These are phyloP conservation scores for Ampelomyces quisqualis DNA, from an alignment of 2,329 filamentous ascomycete species.

Conservation along the genomic window DNA sequence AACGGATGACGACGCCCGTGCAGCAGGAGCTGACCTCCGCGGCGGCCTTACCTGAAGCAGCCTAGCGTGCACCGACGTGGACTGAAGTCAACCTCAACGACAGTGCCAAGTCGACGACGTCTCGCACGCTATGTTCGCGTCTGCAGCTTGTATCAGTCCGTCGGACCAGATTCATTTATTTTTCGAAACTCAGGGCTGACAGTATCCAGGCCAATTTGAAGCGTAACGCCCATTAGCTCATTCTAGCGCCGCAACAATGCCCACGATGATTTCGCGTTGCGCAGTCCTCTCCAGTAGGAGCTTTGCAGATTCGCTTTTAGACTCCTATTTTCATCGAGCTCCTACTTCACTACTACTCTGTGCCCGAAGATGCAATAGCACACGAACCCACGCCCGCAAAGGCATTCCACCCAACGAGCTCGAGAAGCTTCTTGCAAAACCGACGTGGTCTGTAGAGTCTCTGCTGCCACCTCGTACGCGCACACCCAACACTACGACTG, in stretches of 20 bases:
- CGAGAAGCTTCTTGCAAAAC: constrained; percentile 59
- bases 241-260: no score
- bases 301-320: constrained; percentile 2
- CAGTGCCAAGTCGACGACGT: constrained; percentile 13
- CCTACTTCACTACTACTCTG: not conserved
- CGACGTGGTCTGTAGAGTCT: constrained; percentile 80
- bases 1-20: constrained; percentile 39
- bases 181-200: no score
- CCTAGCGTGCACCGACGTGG: constrained; percentile 13
- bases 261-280: constrained; percentile 18
- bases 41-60: constrained; percentile 15
- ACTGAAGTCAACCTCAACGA: constrained; percentile 23
- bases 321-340: not conserved
- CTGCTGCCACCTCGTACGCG: constrained; percentile 58
- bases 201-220: no score
- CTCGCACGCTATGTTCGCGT: no score
- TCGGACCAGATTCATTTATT: no score
- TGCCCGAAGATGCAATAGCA: not conserved
- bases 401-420: constrained; percentile 34
- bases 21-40: constrained; percentile 25
- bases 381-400: constrained; percentile 4
- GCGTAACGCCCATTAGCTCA: no score
- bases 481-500: constrained; percentile 39
- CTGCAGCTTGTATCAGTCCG: no score
- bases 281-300: constrained; percentile 8